Evolutionary conservation across 2,329 filamentous ascomycete genomes (phyloP), one percentile per base, ranked within the genome.

Genomic region (Fusarium sp.): DNA sequence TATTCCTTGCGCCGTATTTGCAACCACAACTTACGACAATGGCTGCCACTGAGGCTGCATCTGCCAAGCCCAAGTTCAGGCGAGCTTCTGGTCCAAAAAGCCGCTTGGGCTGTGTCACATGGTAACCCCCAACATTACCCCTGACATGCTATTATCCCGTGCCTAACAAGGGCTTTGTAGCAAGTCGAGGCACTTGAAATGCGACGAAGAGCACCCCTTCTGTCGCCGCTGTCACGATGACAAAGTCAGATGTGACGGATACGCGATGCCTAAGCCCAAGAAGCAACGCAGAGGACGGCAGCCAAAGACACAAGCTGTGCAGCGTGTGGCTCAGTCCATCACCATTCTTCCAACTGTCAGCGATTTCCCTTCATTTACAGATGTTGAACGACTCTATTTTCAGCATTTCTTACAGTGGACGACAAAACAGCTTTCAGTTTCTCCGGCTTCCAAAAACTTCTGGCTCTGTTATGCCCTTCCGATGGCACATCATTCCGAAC

Each of bases 381-480:
- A 37, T 15, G 33, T 37, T 12, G 32, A 57, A 12, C 35, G 22
- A 25, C 54, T 57, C 12, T 57, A 57, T 12, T 57, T 57, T 17
- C 54, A 57, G n/a, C 54, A 57, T n/a, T 57, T 57, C 6, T 27
- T 57, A 7, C 54, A 57, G 7, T 37, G 33, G 32, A 57, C 54
- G 12, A 37, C 20, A 25, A 25, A 25, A 8, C 54, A 57, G 15
- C 54, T 57, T 37, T 57, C 54, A 9, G 54, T 37, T 15, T 57
- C 54, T 17, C 54, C 33, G 1, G 32, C 32, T 17, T 66, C 57
- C 8, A 62, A 47, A 33, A 66, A 62, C 45, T 62, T 66, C 7
- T 66, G 64, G 64, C 56, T 66, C 11, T 57, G 47, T 11, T 66
- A 66, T 33, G 64, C 64, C 35, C 32, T 66, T 22, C 64, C 57